phyloP scores from a whole-genome alignment of 352 stramenopile genomes.

The Phytophthora sojae region DNA sequence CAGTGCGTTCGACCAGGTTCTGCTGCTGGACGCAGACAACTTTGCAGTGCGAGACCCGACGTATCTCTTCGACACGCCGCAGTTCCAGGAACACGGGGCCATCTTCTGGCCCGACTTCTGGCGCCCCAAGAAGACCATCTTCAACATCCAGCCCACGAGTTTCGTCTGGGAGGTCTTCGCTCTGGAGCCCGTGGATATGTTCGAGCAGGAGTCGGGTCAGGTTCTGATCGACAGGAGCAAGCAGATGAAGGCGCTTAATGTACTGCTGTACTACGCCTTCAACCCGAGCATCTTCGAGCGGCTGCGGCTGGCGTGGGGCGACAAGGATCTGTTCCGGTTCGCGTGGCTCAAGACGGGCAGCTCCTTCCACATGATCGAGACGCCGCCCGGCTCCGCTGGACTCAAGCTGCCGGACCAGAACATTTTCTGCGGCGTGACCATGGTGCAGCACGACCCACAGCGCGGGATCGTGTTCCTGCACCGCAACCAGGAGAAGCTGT shows the following conservation, averaged over 20 bases:
- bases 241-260: conserved; percentile 58
- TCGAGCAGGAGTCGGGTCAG: conserved; percentile 84
- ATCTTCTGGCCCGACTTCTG: conserved; percentile 89
- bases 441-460: conserved; percentile 72
- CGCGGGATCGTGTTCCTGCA: conserved; percentile 64
- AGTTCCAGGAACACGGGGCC: conserved; percentile 57
- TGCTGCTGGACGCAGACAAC: conserved; percentile 84
- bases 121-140: conserved; percentile 71
- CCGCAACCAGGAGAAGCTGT: conserved; percentile 69
- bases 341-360: conserved; percentile 77
- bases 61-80: conserved; percentile 61
- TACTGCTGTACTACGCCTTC: conserved; percentile 73
- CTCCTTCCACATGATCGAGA: conserved; percentile 67
- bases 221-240: conserved; percentile 65
- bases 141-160: conserved; percentile 72
- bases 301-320: conserved; percentile 69
- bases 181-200: conserved; percentile 66
- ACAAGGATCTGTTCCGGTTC: conserved; percentile 86
- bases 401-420: conserved; percentile 49
- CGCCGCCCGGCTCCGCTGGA: conserved; percentile 55
- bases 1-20: conserved; percentile 75
- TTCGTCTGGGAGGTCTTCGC: conserved; percentile 79
- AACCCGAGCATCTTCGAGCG: conserved; percentile 51
- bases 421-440: conserved; percentile 75
- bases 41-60: conserved; percentile 71